Conservation (phyloP, 1,284 basidiomycete species). For the Neotropicomus parvogracilis region DNA sequence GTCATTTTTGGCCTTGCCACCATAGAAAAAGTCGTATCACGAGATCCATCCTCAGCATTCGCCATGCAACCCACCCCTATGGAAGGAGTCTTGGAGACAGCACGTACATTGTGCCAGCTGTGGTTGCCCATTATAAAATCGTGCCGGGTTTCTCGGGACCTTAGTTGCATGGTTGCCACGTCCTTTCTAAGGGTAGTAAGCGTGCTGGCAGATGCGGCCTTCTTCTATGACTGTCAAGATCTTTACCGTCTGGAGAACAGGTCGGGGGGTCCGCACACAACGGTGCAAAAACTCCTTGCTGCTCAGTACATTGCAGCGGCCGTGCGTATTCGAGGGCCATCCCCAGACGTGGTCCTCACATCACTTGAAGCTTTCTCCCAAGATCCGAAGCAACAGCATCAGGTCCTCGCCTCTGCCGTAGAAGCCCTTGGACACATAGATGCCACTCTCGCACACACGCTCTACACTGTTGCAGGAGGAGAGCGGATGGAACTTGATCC, state of each 20-base stretch:
- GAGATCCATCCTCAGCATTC: background rate
- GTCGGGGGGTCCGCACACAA: slow-evolving; percentile 1
- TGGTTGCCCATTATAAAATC: slow-evolving; percentile 36
- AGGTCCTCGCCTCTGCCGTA: slow-evolving; percentile 13
- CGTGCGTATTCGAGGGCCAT: slow-evolving; percentile 19
- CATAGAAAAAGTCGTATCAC: slow-evolving; percentile 22
- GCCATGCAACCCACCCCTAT: background rate
- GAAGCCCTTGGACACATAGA: slow-evolving; percentile 20
- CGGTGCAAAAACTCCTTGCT: slow-evolving; percentile 14
- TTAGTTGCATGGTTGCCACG: slow-evolving; percentile 34
- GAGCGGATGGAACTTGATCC: slow-evolving; percentile 4
- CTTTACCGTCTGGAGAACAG: slow-evolving; percentile 16
- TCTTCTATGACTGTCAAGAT: slow-evolving; percentile 34
- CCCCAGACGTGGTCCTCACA: slow-evolving; percentile 10
- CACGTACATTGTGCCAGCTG: slow-evolving; percentile 38
- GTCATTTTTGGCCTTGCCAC: slow-evolving; percentile 32
- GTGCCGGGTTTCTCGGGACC: slow-evolving; percentile 28
- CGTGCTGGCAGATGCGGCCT: slow-evolving; percentile 33
- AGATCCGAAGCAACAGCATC: slow-evolving; percentile 15
- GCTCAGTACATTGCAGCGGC: slow-evolving; percentile 26
- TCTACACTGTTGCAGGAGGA: slow-evolving; percentile 11
- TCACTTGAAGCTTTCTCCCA: slow-evolving; percentile 11
- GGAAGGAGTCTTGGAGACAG: slow-evolving; percentile 29
- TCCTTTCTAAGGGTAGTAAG: slow-evolving; percentile 48
- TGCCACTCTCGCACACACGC: slow-evolving; percentile 19